These are phyloP conservation scores for Miamiensis avidus DNA, from an alignment of 169 alveolate genomes.

Conservation along the genomic window DNA sequence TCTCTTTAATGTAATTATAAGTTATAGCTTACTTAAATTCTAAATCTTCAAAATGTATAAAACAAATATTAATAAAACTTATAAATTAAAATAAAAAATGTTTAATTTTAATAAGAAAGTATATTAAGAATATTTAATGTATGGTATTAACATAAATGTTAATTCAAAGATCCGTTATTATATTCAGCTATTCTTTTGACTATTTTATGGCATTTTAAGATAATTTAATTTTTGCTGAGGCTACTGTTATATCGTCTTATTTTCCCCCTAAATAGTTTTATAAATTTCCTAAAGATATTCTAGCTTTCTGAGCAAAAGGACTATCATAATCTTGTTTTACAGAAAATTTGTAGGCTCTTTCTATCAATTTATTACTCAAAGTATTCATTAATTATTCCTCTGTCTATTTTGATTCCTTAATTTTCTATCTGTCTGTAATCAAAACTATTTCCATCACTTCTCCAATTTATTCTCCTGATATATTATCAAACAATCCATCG, in stretches of 20 bases:
- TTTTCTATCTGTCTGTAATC: not conserved
- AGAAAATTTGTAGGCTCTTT: not conserved
- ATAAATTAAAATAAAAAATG: too few species aligned
- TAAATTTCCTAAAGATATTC: too few species aligned
- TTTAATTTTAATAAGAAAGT: too few species aligned
- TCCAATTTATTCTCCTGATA: not conserved
- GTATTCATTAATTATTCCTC: not conserved
- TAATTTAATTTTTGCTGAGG: not conserved
- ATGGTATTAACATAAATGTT: too few species aligned
- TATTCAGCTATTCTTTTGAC: not conserved
- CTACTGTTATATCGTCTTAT: not conserved
- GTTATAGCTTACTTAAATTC: too few species aligned
- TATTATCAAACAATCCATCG: not conserved
- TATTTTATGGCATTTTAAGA: too few species aligned
- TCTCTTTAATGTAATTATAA: not conserved
- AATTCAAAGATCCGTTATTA: not conserved
- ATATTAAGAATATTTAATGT: too few species aligned
- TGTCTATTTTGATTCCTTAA: not conserved
- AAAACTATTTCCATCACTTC: too few species aligned
- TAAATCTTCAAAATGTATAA: too few species aligned
- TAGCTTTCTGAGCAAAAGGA: not conserved
- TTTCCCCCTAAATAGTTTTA: not conserved
- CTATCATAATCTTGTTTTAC: too few species aligned
- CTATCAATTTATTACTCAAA: not conserved
- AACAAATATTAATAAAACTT: too few species aligned